phyloP scores from a whole-genome alignment of 2,329 filamentous ascomycete species.

The Fusarium chaquense region DNA sequence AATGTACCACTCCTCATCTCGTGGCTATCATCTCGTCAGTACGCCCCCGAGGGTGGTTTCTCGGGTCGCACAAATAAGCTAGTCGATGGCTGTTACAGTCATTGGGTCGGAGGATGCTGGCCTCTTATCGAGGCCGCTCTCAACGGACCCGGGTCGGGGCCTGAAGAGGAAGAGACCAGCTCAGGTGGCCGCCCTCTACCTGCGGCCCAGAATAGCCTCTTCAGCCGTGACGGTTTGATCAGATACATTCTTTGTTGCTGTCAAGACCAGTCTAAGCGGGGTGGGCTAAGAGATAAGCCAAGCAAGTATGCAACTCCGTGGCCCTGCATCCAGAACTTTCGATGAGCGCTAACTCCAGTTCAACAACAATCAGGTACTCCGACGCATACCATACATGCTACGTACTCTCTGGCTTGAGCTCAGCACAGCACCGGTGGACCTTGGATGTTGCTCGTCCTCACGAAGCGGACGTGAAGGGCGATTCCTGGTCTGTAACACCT shows the following conservation, averaged over 20 bases:
- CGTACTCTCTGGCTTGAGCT: slow-evolving; percentile 86
- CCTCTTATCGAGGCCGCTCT: slow-evolving; percentile 86
- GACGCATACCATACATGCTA: slow-evolving; percentile 97
- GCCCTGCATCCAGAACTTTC: slow-evolving; percentile 23
- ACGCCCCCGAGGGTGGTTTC: slow-evolving; percentile 91
- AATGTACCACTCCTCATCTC: slow-evolving; percentile 81
- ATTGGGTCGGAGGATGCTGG: slow-evolving; percentile 98
- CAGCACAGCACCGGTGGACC: slow-evolving; percentile 77
- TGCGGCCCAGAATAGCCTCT: slow-evolving; percentile 65
- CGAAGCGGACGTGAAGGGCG: slow-evolving; percentile 51
- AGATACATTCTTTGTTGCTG: slow-evolving; percentile 92
- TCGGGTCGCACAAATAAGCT: slow-evolving; percentile 96
- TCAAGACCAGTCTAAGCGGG: slow-evolving; percentile 76
- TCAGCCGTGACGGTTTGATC: slow-evolving; percentile 85
- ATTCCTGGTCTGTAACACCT: slow-evolving; percentile 62
- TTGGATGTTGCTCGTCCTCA: slow-evolving; percentile 54
- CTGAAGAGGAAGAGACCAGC: slow-evolving; percentile 48
- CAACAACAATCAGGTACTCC: slow-evolving; percentile 66
- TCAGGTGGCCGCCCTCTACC: slow-evolving; percentile 48
- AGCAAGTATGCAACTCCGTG: slow-evolving; percentile 72
- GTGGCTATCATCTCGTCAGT: slow-evolving; percentile 92
- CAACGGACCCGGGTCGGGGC: slow-evolving; percentile 58
- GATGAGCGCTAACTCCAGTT: slow-evolving; percentile 39
- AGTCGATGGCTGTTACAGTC: slow-evolving; percentile 97
- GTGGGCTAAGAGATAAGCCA: slow-evolving; percentile 93